phyloP scores from a whole-genome alignment of 192 early-diverging fungal genomes.

The Paraglomus occultum region DNA sequence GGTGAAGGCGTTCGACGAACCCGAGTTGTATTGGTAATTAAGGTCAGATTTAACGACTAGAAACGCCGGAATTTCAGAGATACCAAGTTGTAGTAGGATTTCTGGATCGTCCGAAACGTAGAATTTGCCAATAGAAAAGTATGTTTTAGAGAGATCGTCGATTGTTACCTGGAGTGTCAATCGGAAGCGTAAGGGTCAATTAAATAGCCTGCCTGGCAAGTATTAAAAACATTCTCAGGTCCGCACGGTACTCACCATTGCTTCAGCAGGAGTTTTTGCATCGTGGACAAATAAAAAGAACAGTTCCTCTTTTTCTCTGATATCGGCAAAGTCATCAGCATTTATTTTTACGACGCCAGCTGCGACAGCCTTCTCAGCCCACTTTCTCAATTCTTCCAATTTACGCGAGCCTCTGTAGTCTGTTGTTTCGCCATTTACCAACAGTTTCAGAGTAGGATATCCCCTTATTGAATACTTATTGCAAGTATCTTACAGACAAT shows the following conservation, averaged over 20 bases:
- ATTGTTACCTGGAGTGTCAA: conserved; percentile 20
- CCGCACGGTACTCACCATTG: conserved; percentile 28
- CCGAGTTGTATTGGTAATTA: conserved; percentile 32
- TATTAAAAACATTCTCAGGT: conserved; percentile 29
- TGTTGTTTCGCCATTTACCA: conserved; percentile 35
- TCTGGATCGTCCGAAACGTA: conserved; percentile 39
- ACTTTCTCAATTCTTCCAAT: conserved; percentile 49
- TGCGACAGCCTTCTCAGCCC: conserved; percentile 47
- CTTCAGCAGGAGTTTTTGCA: conserved; percentile 42
- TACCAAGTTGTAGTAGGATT: conserved; percentile 22
- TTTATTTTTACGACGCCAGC: conserved; percentile 33
- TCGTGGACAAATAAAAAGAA: conserved; percentile 59
- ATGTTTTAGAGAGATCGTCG: conserved; percentile 26
- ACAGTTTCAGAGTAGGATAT: conserved; percentile 85
- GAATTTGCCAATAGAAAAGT: conserved; percentile 31
- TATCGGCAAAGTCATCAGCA: conserved; percentile 41
- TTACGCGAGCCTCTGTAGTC: conserved; percentile 51
- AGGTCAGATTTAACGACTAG: conserved; percentile 63
- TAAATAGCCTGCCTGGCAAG: too few species aligned
- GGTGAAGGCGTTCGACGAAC: conserved; percentile 19
- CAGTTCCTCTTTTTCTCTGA: conserved; percentile 39
- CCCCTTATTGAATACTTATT: conserved; percentile 64
- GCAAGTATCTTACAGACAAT: conserved; percentile 57
- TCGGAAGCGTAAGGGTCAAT: not conserved
- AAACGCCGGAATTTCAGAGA: conserved; percentile 45